phyloP scores from a whole-genome alignment of 202 grass and related monocot species.

The Zoysia matrella region DNA sequence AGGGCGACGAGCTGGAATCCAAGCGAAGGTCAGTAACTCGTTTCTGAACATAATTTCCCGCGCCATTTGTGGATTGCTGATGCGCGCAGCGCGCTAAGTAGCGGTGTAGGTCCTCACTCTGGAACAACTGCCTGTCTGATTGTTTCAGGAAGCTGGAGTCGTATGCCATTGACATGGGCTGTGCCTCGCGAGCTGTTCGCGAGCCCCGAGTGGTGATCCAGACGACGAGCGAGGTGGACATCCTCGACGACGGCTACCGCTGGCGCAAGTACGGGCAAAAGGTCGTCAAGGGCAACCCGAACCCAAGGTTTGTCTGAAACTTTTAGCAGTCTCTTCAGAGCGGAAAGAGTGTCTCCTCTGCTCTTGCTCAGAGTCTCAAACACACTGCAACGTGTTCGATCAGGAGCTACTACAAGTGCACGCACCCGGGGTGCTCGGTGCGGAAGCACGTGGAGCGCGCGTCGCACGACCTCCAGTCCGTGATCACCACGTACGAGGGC shows the following conservation, averaged over 20 bases:
- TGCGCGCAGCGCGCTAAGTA: no score
- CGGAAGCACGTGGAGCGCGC: slow-evolving; percentile 94
- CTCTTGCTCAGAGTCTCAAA: not conserved
- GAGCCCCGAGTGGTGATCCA: slow-evolving; percentile 95
- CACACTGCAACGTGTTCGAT: not conserved
- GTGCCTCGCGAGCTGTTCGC: slow-evolving; percentile 68
- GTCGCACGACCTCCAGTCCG: slow-evolving; percentile 91
- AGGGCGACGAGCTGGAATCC: slow-evolving; percentile 62
- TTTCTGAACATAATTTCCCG: not conserved
- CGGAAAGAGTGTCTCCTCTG: not conserved
- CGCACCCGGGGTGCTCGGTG: slow-evolving; percentile 76
- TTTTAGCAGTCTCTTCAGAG: not conserved
- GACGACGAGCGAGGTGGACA: slow-evolving; percentile 94
- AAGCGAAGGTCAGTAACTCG: slow-evolving; percentile 69
- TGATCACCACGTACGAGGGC: slow-evolving; percentile 99
- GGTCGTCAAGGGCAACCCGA: slow-evolving; percentile 97
- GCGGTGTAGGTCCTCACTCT: not conserved
- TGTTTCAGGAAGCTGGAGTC: slow-evolving; percentile 78
- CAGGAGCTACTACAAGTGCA: slow-evolving; percentile 99
- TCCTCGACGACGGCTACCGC: slow-evolving; percentile 95
- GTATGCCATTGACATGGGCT: slow-evolving; percentile 76
- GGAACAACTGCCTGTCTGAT: not conserved
- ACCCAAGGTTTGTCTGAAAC: slow-evolving; percentile 69
- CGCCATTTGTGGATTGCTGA: not conserved
- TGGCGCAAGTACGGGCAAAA: slow-evolving; percentile 99